A percentile compares a stretch with the other conserved stretches of the same genome.
These are phyloP conservation scores for Udeniomyces megalosporus DNA, from an alignment of 768 basidiomycete genomes.

Conservation along the genomic window DNA sequence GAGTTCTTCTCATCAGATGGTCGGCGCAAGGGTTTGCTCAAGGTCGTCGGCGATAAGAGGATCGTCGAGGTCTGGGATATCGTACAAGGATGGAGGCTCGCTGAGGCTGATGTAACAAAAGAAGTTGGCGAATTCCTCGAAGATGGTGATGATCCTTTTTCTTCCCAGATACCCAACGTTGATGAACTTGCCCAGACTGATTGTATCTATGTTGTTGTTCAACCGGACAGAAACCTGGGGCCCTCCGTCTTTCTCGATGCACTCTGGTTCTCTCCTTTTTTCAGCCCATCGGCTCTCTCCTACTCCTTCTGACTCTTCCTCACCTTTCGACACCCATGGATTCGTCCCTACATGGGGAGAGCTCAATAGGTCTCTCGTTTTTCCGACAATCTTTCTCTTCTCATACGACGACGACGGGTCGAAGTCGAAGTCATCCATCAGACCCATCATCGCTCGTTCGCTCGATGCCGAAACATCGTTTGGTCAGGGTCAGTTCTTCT, in stretches of 20 bases:
- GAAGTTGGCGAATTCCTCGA: constrained; percentile 1
- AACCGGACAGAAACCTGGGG: constrained; percentile 13
- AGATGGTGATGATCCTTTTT: neutral
- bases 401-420: constrained; percentile 31
- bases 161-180: neutral
- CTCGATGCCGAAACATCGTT: constrained; percentile 26
- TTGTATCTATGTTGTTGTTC: neutral
- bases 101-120: constrained; percentile 7
- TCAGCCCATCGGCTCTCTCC: constrained; percentile 7
- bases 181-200: neutral
- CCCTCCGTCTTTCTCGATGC: neutral
- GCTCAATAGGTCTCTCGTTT: constrained; percentile 38
- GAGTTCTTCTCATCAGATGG: neutral
- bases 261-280: constrained; percentile 4
- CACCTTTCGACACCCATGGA: constrained; percentile 34
- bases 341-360: constrained; percentile 52
- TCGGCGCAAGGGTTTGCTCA: constrained; percentile 1
- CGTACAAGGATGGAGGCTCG: neutral
- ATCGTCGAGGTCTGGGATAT: constrained; percentile 11
- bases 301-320: neutral
- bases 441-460: constrained; percentile 4
- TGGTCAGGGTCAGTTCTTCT: constrained; percentile 35
- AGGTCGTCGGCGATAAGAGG: constrained; percentile 4
- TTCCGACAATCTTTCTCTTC: constrained; percentile 42
- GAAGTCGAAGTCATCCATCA: neutral